Percentiles rank a stretch among this genome's conserved stretches.
These are phyloP conservation scores for Gaillardinia entomophila DNA, from an alignment of 805 yeast genomes.

Conservation along the genomic window DNA sequence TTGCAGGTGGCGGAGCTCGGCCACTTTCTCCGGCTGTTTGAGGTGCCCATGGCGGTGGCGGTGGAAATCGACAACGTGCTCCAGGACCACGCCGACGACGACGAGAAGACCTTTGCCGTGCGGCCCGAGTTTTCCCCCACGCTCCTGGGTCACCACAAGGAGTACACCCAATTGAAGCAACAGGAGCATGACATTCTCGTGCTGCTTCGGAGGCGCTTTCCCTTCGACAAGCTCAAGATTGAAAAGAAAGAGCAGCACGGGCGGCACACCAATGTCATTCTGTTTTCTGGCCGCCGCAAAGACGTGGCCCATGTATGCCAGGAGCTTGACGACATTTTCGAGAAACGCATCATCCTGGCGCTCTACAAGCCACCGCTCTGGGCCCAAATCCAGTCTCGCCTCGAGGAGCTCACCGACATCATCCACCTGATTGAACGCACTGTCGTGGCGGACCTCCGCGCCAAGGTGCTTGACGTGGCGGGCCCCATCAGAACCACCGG, in stretches of 20 bases:
- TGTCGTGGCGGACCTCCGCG: conserved; percentile 46
- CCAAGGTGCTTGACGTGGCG: conserved; percentile 38
- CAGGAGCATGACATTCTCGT: conserved; percentile 20
- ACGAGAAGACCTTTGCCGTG: conserved; percentile 20
- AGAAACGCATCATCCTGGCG: conserved; percentile 36
- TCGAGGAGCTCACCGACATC: conserved; percentile 39
- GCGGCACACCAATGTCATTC: conserved; percentile 37
- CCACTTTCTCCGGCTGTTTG: conserved; percentile 18
- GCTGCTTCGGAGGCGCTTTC: conserved; percentile 11
- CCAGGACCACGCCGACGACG: conserved; percentile 29
- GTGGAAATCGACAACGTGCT: conserved; percentile 34
- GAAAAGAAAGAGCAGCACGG: conserved; percentile 23
- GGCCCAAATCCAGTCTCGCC: conserved; percentile 50
- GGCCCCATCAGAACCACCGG: conserved; percentile 46
- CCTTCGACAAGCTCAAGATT: conserved; percentile 25
- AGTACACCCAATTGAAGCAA: conserved; percentile 17
- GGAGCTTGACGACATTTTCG: conserved; percentile 18
- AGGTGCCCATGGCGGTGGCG: conserved; percentile 37
- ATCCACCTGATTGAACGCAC: conserved; percentile 52
- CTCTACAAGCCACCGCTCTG: conserved; percentile 41
- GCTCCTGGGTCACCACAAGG: conserved; percentile 28
- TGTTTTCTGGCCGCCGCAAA: conserved; percentile 37
- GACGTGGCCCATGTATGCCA: conserved; percentile 19
- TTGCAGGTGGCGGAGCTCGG: conserved; percentile 11
- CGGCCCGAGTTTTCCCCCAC: conserved; percentile 26